Conservation (phyloP, 2,329 filamentous ascomycete genomes). For the Chaetomium sp. region DNA sequence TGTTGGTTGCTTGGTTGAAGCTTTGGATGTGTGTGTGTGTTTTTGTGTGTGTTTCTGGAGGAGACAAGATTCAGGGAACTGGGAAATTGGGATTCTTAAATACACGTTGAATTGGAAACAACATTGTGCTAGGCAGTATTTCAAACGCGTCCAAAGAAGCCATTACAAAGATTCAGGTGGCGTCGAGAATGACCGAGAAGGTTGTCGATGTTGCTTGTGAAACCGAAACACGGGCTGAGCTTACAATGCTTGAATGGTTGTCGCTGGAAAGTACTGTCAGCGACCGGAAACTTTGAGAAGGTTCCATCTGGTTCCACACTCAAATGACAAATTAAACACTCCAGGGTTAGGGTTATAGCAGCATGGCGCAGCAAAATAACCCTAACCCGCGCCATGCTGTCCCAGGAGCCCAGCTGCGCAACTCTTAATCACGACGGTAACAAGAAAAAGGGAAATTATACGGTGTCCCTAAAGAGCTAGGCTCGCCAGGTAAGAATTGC, state of each 20-base stretch:
- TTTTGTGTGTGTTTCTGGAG: conserved; percentile 4
- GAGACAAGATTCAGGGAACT: conserved; percentile 7
- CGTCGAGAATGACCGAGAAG: conserved; percentile 12
- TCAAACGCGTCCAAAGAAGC: background rate
- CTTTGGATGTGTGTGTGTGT: background rate
- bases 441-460: too few species aligned
- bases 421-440: too few species aligned
- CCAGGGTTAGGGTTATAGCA: conserved; percentile 2
- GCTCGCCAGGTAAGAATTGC: too few species aligned
- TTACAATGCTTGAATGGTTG: background rate
- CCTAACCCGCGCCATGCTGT: too few species aligned
- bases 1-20: background rate
- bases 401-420: too few species aligned
- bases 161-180: conserved; percentile 2
- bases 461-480: too few species aligned
- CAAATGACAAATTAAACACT: background rate
- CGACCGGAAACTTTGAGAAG: conserved; percentile 3
- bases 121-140: background rate
- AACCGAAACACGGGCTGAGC: too few species aligned
- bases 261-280: conserved; percentile 1
- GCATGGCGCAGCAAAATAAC: too few species aligned
- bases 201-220: conserved; percentile 5
- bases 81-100: conserved; percentile 5
- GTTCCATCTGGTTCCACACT: background rate
- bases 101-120: background rate